Conservation (phyloP, 2,329 filamentous ascomycete species). For the Leptographium procerum region DNA sequence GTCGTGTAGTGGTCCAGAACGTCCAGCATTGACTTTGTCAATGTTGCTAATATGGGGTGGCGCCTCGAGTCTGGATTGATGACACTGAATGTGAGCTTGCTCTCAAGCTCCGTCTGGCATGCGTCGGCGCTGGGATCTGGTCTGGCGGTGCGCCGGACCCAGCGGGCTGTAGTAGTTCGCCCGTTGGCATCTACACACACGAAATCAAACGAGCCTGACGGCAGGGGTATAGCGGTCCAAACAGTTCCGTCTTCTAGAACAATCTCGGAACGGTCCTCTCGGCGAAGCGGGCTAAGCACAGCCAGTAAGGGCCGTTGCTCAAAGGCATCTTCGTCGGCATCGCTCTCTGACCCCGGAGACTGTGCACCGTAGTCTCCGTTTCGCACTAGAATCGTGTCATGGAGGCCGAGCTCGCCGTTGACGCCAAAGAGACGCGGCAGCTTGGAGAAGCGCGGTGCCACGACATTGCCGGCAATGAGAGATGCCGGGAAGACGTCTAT, state of each 20-base stretch:
- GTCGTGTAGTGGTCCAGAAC: constrained; percentile 58
- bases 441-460: constrained; percentile 46
- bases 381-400: constrained; percentile 60
- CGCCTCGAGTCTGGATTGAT: constrained; percentile 57
- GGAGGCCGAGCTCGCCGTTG: constrained; percentile 50
- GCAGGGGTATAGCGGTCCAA: constrained; percentile 42
- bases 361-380: constrained; percentile 52
- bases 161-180: constrained; percentile 49
- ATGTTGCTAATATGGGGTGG: constrained; percentile 62
- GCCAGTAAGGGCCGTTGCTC: constrained; percentile 46
- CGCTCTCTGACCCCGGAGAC: constrained; percentile 22
- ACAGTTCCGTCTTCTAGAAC: constrained; percentile 52
- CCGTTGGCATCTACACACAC: constrained; percentile 47
- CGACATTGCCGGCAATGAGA: constrained; percentile 42
- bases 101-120: constrained; percentile 25
- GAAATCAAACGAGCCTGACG: constrained; percentile 56
- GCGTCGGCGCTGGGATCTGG: background rate
- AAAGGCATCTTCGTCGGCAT: constrained; percentile 33
- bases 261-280: constrained; percentile 50
- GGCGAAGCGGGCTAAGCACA: constrained; percentile 52
- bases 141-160: constrained; percentile 43
- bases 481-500: constrained; percentile 65
- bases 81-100: constrained; percentile 65
- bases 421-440: constrained; percentile 53
- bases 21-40: constrained; percentile 53